Conservation (phyloP, 441 rosid species). For the Mallotus repandus region DNA sequence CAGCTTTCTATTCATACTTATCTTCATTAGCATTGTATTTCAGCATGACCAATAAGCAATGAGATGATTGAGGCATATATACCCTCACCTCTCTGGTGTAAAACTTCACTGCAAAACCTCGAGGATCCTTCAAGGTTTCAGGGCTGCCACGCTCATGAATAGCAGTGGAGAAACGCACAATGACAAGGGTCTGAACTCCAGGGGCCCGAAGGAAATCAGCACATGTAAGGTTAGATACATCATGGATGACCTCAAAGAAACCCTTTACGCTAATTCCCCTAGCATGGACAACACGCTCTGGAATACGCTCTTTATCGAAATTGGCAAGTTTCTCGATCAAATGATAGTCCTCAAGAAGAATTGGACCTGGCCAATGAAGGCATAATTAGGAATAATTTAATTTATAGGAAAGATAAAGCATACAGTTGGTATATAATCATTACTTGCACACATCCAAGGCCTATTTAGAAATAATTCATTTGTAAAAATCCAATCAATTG, state of each 20-base stretch:
- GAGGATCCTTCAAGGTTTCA: constrained; percentile 95
- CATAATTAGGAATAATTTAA: too few relatives aligned
- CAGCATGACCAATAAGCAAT: not conserved
- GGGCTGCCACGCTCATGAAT: constrained; percentile 96
- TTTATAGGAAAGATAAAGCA: too few relatives aligned
- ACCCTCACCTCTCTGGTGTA: constrained; percentile 89
- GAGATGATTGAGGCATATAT: not conserved
- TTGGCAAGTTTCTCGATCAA: constrained; percentile 88
- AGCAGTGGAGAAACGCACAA: constrained; percentile 89
- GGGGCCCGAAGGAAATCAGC: constrained; percentile 99
- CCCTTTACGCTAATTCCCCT: constrained; percentile 93
- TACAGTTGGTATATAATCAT: too few relatives aligned
- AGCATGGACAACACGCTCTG: constrained; percentile 99
- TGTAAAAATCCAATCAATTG: too few relatives aligned
- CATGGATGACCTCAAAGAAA: constrained; percentile 66
- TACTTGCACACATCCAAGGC: too few relatives aligned
- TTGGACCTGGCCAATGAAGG: constrained; percentile 59
- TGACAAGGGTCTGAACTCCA: constrained; percentile 94
- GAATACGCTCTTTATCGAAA: constrained; percentile 90
- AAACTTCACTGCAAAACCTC: constrained; percentile 97
- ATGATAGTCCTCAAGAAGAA: constrained; percentile 97
- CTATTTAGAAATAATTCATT: too few relatives aligned
- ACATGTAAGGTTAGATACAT: constrained; percentile 66
- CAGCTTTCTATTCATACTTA: too few relatives aligned
- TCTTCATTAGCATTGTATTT: too few relatives aligned